Evolutionary conservation across 2,329 filamentous ascomycete genomes (phyloP).

Genomic region (Penicillium sumatraense): DNA sequence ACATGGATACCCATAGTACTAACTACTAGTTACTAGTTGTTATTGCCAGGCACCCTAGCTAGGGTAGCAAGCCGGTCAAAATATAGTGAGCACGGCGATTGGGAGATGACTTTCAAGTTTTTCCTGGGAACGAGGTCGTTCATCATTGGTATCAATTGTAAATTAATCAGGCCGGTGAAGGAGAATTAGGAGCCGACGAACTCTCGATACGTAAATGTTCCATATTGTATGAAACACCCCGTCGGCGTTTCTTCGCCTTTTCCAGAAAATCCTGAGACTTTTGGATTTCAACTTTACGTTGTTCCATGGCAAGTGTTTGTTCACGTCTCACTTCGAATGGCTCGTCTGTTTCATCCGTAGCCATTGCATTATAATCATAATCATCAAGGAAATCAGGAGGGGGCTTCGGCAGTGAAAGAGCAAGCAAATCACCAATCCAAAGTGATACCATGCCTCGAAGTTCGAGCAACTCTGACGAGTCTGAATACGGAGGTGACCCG

Average conservation of each 20-base stretch:
- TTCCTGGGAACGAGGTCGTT: too few relatives aligned
- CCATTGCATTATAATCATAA: slow-evolving; percentile 19
- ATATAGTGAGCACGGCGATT: too few relatives aligned
- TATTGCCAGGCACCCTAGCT: too few relatives aligned
- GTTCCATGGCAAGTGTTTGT: slow-evolving; percentile 39
- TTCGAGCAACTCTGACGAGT: slow-evolving; percentile 68
- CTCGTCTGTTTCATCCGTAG: slow-evolving; percentile 26
- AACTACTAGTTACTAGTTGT: too few relatives aligned
- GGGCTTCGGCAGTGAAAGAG: slow-evolving; percentile 37
- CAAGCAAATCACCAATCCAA: slow-evolving; percentile 72
- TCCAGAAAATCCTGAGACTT: slow-evolving; percentile 41
- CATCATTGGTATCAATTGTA: not conserved
- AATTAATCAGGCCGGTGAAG: not conserved
- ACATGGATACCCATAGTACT: too few relatives aligned
- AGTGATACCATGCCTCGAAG: slow-evolving; percentile 75
- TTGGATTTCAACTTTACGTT: slow-evolving; percentile 33
- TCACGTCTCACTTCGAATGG: slow-evolving; percentile 38
- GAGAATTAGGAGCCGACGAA: slow-evolving; percentile 7
- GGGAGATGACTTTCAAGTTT: too few relatives aligned
- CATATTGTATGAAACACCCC: slow-evolving; percentile 35
- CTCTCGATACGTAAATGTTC: slow-evolving; percentile 36
- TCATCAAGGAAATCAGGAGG: slow-evolving; percentile 19
- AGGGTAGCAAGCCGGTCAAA: too few relatives aligned
- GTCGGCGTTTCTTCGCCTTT: slow-evolving; percentile 37
- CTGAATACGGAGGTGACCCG: slow-evolving; percentile 70